Conservation (phyloP, 2,329 filamentous ascomycete genomes). For the Beauveria australis region DNA sequence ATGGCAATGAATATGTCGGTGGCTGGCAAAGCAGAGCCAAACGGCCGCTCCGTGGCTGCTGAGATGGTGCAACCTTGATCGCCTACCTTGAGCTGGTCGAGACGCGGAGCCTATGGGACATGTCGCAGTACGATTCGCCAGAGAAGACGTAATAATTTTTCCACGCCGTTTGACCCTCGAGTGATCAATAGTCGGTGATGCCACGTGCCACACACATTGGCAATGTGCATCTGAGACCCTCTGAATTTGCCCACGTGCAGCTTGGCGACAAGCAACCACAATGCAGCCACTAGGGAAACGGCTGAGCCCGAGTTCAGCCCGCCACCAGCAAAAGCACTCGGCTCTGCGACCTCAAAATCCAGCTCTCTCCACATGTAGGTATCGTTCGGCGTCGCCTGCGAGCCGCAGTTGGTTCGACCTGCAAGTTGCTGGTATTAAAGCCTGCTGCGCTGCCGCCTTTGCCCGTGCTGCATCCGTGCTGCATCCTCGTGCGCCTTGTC, state of each 20-base stretch:
- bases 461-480: background rate
- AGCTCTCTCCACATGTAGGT: background rate
- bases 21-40: too few relatives aligned
- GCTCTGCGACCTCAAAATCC: background rate
- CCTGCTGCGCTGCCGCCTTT: background rate
- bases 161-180: too few relatives aligned
- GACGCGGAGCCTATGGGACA: background rate
- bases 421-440: background rate
- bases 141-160: background rate
- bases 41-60: background rate
- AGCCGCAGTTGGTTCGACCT: background rate
- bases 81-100: background rate
- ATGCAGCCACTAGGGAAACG: background rate
- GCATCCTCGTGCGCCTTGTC: background rate
- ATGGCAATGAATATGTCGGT: too few relatives aligned
- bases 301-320: background rate
- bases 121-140: background rate
- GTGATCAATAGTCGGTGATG: too few relatives aligned
- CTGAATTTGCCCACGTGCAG: constrained; percentile 2
- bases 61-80: background rate
- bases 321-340: background rate
- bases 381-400: background rate
- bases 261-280: background rate
- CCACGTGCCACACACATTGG: background rate
- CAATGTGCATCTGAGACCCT: background rate